Base-by-base conservation (phyloP, 2,329 filamentous ascomycete species). In the Aspergillus floridensis region DNA sequence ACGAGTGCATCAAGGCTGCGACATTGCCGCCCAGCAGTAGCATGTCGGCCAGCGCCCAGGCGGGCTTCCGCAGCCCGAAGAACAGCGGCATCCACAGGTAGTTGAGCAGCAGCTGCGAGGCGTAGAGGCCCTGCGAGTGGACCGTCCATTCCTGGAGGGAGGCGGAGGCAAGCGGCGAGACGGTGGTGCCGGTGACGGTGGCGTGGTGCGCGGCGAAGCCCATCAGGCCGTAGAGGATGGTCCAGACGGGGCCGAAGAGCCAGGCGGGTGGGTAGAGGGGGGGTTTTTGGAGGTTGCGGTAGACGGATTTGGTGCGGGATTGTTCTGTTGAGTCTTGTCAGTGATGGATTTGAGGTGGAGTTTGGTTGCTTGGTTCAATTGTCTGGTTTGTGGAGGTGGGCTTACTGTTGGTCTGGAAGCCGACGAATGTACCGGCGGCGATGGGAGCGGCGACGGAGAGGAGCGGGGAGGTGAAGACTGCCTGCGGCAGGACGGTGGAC, bases 51-150 rank as follows among this genome's bases (percentile, higher is more conserved):
- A 91, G 86, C 3, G 93, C 92, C 70, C 86, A 85, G 55, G 88
- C 81, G 1, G 92, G 92, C 16, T 86, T 85, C 64, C 88, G 87
- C 53, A 88, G 72, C n/a, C 85, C 83, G 72, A 96, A 97, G 83
- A 97, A 97, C 11, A 97, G 83, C 12, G 93, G 93, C 85, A 92
- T 97, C 91, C 91, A 98, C 56, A 88, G 76, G 31, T 96, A 80
- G 74, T 97, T 97, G 54, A 97, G 81, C 11, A 84, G 90, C 6
- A 97, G 86, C 77, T 97, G 93, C 60, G 92, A 81, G 2, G 90
- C 90, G 80, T 96, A 97, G 31, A 97, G 82, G 0, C 89, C 91
- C 59, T 91, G 88, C 65, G 88, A 89, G 65, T 86, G 82, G 72
- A 85, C 84, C 55, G 89, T 86, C 56, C 85, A 77, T 38, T 79